These are phyloP conservation scores for Casuarina equisetifolia DNA, from an alignment of 306 rosid genomes.

Conservation along the genomic window DNA sequence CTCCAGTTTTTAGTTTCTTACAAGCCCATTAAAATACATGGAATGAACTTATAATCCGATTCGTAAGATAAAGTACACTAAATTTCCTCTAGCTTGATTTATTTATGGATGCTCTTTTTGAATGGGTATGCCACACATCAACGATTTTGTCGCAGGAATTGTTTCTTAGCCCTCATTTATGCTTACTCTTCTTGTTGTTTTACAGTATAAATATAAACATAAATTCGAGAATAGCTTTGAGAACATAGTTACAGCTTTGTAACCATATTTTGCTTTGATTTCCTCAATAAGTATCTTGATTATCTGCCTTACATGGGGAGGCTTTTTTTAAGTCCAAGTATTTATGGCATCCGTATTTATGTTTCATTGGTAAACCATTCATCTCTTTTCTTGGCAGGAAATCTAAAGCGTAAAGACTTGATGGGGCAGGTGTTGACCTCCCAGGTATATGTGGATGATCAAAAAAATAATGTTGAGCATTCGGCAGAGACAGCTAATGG, in stretches of 20 bases:
- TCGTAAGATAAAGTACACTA: slow-evolving; percentile 26
- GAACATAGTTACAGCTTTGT: not conserved
- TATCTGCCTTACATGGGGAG: too few species aligned
- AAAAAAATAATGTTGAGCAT: slow-evolving; percentile 2
- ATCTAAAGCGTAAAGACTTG: slow-evolving; percentile 44
- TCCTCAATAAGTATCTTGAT: not conserved
- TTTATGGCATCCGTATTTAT: not conserved
- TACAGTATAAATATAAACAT: not conserved
- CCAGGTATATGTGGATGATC: slow-evolving; percentile 30
- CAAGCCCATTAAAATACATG: slow-evolving; percentile 34
- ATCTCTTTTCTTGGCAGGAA: slow-evolving; percentile 26
- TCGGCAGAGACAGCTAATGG: slow-evolving; percentile 14
- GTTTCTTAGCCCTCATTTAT: not conserved
- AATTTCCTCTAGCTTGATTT: not conserved
- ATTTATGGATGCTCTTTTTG: slow-evolving; percentile 36
- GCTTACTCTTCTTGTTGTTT: not conserved
- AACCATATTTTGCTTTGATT: not conserved
- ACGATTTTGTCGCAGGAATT: not conserved
- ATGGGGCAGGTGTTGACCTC: slow-evolving; percentile 42
- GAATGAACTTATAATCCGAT: slow-evolving; percentile 29
- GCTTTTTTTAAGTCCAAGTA: not conserved
- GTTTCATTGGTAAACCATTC: not conserved
- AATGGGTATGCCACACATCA: slow-evolving; percentile 33
- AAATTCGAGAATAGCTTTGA: not conserved
- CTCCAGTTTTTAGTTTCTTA: slow-evolving; percentile 45